Base-by-base conservation (phyloP, 2,329 filamentous ascomycete species). In the Xylariales sp. region DNA sequence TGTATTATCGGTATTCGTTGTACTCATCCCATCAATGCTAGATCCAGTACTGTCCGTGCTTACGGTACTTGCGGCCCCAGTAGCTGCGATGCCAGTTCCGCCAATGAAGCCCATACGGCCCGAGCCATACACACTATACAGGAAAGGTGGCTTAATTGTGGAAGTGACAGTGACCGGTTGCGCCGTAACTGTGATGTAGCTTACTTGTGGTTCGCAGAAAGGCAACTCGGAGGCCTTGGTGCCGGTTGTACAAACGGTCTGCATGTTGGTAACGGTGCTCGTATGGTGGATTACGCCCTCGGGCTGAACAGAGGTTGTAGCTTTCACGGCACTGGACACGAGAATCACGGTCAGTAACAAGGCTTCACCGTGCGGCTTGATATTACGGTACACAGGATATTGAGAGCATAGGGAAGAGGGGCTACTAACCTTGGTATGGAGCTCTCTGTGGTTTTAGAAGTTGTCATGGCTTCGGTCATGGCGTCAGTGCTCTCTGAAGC, bases 161-260 rank as follows among this genome's bases (percentile, higher is more conserved):
- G n/a, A n/a, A n/a, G n/a, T n/a, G n/a, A 39, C 37, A 18, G 37
- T 31, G 12, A 39, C 37, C 10, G 35, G 21, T 5, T 16, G n/a
- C 19, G 35, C 21, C 9, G 37, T 39, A 11, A 34, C 38, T 8
- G 38, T 40, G 15, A 39, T 22, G 18, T 39, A 39, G 25, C 36
- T 39, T 16, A 19, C 22, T n/a, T 19, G 20, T 19, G 33, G 33
- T 3, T 39, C 36, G 25, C 36, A 39, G 25, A 39, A 31, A 5
- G 36, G 36, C 25, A 39, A 11, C 6, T 22, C 27, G 3, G 36
- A 31, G 8, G 36, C 20, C 16, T 29, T 19, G 14, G 27, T 11
- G 11, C 19, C 29, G n/a, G 38, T 40, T 8, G 14, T 16, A 8
- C 15, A 12, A 3, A 40, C 29, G 12, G 38, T 40, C 14, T 33